Evolutionary conservation across 148 eudicot species (phyloP), one percentile per base, ranked within the genome.

Genomic region (Rhododendron henanense): DNA sequence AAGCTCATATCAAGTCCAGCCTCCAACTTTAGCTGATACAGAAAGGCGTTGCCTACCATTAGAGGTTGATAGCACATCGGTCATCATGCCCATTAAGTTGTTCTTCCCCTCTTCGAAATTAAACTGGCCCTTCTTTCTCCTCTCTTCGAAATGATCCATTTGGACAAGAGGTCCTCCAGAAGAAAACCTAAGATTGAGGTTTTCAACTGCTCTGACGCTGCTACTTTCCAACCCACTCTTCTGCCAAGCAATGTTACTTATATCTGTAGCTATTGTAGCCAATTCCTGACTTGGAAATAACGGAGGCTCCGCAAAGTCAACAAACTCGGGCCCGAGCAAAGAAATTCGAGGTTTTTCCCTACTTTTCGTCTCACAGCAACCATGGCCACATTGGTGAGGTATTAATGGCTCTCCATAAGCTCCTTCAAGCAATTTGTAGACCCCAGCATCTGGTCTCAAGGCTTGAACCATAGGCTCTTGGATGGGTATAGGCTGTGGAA

Each of bases 311-410:
- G 81, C 85, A 84, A 86, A 92, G 39, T 93, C 94, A 23, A 90
- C 87, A 87, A 94, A 94, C 51, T 91, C 92, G 18, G 95, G 96
- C 71, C 96, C 95, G 84, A 94, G 78, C 86, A 94, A 80, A 48
- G 90, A 91, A 53, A 83, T 90, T 84, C 7, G 69, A 79, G 55
- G 81, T 41, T 37, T 39, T 51, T 81, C 73, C 41, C 21, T 83
- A 50, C 75, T 78, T 35, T 51, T 39, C 3, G 25, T 31, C 81
- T 71, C 88, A 84, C 94, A 94, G 85, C 95, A 93, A 75, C 92
- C 94, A 41, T 93, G 91, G 82, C 93, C 95, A 83, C 96, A 94
- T 87, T 76, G 89, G 18, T 84, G 90, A 86, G 96, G 95, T 33
- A 93, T 82, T 78, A 93, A 74, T 31, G 86, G 89, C 57, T 93